These are phyloP conservation scores for Allomyces javanicus DNA, from an alignment of 192 early-diverging fungal genomes.

Conservation along the genomic window DNA sequence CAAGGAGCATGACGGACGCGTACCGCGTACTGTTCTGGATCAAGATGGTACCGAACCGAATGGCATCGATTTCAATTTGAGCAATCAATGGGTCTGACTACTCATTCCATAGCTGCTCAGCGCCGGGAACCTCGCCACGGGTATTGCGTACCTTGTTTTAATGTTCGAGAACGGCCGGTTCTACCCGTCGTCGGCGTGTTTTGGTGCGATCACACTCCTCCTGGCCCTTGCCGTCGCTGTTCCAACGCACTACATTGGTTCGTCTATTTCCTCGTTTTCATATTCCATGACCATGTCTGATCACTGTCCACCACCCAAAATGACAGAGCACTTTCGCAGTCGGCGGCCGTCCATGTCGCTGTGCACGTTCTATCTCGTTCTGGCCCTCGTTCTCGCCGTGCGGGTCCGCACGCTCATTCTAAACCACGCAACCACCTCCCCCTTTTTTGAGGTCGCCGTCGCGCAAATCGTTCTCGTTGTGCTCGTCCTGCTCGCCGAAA, in stretches of 20 bases:
- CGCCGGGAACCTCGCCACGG: too few relatives aligned
- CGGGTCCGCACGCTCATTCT: not conserved
- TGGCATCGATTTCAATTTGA: too few relatives aligned
- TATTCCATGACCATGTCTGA: not conserved
- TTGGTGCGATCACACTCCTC: not conserved
- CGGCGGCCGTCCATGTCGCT: not conserved
- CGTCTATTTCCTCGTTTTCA: not conserved
- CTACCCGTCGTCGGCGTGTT: too few relatives aligned
- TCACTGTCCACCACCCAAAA: too few relatives aligned
- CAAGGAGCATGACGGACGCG: too few relatives aligned
- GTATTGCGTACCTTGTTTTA: too few relatives aligned
- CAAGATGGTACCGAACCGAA: too few relatives aligned
- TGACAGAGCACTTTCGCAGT: not conserved
- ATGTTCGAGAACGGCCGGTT: too few relatives aligned
- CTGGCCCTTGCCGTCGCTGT: not conserved
- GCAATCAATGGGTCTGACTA: too few relatives aligned
- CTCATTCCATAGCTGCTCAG: too few relatives aligned
- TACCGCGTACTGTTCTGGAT: too few relatives aligned
- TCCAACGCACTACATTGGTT: not conserved
- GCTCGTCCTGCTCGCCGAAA: not conserved
- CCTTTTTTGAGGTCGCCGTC: not conserved
- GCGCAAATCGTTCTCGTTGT: not conserved
- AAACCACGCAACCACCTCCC: not conserved
- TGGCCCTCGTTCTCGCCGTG: not conserved
- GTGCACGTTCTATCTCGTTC: not conserved